Evolutionary conservation across 2,329 filamentous ascomycete species (phyloP), one percentile per base, ranked within the genome.

Genomic region (Alternaria ethzedia): DNA sequence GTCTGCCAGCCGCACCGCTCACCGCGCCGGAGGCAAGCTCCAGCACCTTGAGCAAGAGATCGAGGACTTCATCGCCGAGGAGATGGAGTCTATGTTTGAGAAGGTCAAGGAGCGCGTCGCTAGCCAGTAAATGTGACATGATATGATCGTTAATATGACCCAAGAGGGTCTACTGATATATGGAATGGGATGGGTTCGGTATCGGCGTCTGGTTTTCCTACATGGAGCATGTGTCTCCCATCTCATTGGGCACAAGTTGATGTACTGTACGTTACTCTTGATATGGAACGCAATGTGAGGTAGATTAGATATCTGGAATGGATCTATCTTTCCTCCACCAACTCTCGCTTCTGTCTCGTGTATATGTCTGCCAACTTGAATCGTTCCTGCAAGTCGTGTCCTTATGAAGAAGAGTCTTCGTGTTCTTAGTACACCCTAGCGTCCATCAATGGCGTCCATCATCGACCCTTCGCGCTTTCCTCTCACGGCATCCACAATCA

Each of bases 61-160:
- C 63, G 80, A 84, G 75, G 82, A 84, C 70, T 80, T 85, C 68
- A 80, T 83, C 49, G 81, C 82, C 46, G 82, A 80, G 54, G 81
- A 85, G 72, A 80, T 86, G 70, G 82, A 85, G 76, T 80, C 81
- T 57, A 82, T 86, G 75, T 80, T 92, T 67, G 82, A 89, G 70
- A 85, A 90, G 68, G 74, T 78, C 68, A 78, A 78, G 75, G 73
- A 74, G 64, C 77, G 76, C 52, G 68, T 78, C 54, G 72, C 76
- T 43, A 75, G 72, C 74, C 73, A 78, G 67, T 79, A 78, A 64
- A 57, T 47, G 46, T 36, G 17, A 20, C 23, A 41, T 32, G 36
- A 51, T n/a, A 32, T 61, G 43, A 52, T 52, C 11, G 52, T 49
- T 51, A 36, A 44, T 41, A 36, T 9, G 44, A 49, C 52, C 56